A percentile compares a stretch with the other conserved stretches of the same genome.
Conservation (phyloP, 805 yeast genomes). For the Starmerella asiatica region DNA sequence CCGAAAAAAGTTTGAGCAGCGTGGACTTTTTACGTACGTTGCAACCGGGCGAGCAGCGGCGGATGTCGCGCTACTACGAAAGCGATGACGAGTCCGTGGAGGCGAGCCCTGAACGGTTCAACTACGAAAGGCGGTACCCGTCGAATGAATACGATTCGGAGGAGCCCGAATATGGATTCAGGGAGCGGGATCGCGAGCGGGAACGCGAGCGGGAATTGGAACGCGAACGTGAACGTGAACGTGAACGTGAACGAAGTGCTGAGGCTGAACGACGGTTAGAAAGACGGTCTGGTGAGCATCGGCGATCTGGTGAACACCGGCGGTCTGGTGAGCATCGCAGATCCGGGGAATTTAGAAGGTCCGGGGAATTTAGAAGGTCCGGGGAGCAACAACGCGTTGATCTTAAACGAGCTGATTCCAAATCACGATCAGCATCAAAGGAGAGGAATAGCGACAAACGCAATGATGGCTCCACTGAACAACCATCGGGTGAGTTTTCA, state of each 20-base stretch:
- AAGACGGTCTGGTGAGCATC: background rate
- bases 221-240: background rate
- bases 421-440: no score
- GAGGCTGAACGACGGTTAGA: background rate
- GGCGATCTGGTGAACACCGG: background rate
- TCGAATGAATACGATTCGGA: background rate
- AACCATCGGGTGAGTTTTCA: no score
- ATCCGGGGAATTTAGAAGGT: background rate
- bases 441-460: no score
- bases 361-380: background rate
- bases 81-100: constrained; percentile 1
- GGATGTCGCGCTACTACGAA: constrained; percentile 1
- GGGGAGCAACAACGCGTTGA: no score
- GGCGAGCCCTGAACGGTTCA: background rate
- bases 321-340: background rate
- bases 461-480: no score
- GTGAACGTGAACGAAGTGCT: background rate
- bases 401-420: no score
- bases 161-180: no score
- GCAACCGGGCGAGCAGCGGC: constrained; percentile 9
- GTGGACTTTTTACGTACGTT: constrained; percentile 28
- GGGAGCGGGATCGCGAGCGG: background rate
- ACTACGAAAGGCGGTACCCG: background rate
- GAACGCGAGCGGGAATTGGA: background rate
- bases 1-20: constrained; percentile 25